Evolutionary conservation across 2,329 filamentous ascomycete genomes (phyloP), one percentile per base, ranked within the genome.

Genomic region (Emericellopsis atlantica): DNA sequence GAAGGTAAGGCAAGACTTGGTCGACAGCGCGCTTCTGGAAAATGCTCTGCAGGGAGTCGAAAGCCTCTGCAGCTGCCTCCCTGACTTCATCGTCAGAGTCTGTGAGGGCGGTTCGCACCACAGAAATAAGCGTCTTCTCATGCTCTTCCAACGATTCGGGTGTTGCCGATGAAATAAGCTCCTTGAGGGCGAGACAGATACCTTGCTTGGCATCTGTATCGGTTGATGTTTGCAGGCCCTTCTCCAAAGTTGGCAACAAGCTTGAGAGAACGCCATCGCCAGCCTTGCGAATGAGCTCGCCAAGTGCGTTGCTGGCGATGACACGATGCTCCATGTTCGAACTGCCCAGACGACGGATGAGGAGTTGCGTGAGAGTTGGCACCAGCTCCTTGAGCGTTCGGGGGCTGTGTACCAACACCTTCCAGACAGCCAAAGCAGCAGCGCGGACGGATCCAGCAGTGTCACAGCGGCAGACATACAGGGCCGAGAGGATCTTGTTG

Each of bases 251-350:
- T 24, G 92, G 92, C 45, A 98, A 67, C 45, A 98, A 67, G 35
- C 79, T 93, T 21, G 88, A 78, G 47, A 98, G 70, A 43, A 98
- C 89, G 42, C 87, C 84, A 59, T 98, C 92, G 46, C 93, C 92
- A 54, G 92, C 90, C 63, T 95, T 95, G 54, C 92, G 82, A 54
- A 98, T 96, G 49, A 98, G 78, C 59, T 98, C 92, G 55, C 92
- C 92, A 42, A 98, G 73, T 38, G 92, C 88, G 59, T 96, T 96
- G 59, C 90, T 90, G 49, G 93, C 92, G 69, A 98, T 98, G 51
- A 95, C 84, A 69, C 95, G 96, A 62, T 98, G 92, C 60, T 98
- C 92, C 81, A 94, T 89, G 56, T 95, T 96, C 36, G 89, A 84
- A 59, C 89, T 96, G 46, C 88, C 92, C 50, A 98, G 75, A 38